Conservation (phyloP, 1,139 yeast genomes). For the Saccharomyces hybrid region DNA sequence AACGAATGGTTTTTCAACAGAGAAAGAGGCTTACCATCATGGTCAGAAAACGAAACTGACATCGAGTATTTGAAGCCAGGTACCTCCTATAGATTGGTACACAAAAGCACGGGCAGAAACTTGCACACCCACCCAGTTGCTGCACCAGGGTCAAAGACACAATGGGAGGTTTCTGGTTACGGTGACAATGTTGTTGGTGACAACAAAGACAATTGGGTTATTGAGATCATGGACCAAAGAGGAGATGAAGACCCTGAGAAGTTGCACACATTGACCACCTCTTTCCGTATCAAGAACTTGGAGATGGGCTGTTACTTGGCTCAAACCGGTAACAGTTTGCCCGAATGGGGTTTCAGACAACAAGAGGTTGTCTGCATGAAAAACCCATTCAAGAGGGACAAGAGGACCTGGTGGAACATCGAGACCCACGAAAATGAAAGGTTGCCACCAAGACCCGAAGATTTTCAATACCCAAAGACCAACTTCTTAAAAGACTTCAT, state of each 20-base stretch:
- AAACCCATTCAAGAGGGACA: conserved; percentile 72
- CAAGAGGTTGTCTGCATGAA: conserved; percentile 88
- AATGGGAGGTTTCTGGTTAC: conserved; percentile 86
- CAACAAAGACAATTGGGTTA: conserved; percentile 84
- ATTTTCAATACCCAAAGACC: conserved; percentile 74
- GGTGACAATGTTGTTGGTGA: conserved; percentile 87
- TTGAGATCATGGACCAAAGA: conserved; percentile 75
- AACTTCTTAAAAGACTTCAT: conserved; percentile 81
- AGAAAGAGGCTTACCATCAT: conserved; percentile 51
- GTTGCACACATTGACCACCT: conserved; percentile 81
- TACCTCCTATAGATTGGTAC: conserved; percentile 68
- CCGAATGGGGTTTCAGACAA: conserved; percentile 98
- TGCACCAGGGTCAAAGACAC: conserved; percentile 69
- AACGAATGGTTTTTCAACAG: conserved; percentile 86
- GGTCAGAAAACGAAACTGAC: conserved; percentile 43
- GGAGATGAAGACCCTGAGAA: conserved; percentile 57
- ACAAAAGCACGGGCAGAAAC: conserved; percentile 77
- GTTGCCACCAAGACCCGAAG: conserved; percentile 62
- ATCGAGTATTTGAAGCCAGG: conserved; percentile 62
- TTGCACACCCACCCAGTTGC: conserved; percentile 77
- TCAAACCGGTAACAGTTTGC: conserved; percentile 70
- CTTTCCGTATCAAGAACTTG: conserved; percentile 67
- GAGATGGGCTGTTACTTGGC: conserved; percentile 77
- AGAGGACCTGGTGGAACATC: conserved; percentile 97
- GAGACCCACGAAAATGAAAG: conserved; percentile 74